phyloP scores from a whole-genome alignment of 352 stramenopile genomes.

The Globisporangium abappressorium region DNA sequence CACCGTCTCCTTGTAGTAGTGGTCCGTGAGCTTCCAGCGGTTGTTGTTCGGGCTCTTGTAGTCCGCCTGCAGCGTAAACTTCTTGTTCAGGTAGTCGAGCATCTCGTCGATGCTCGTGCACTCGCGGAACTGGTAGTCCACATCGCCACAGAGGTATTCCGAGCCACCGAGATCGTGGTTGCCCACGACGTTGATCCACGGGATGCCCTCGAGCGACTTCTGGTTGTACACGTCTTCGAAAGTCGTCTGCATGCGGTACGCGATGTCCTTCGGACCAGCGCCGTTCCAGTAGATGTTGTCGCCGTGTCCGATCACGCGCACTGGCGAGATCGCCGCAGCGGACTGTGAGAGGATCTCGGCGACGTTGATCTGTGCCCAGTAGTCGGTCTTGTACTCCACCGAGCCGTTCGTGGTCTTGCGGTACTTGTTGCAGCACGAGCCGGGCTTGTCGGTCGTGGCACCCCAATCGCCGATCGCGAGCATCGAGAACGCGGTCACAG shows the following conservation, averaged over 20 bases:
- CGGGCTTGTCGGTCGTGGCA: constrained; percentile 81
- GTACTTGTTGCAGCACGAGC: constrained; percentile 89
- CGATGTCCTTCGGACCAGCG: constrained; percentile 67
- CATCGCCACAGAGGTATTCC: constrained; percentile 82
- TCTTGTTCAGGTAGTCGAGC: constrained; percentile 80
- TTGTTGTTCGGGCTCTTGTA: constrained; percentile 82
- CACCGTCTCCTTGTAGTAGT: constrained; percentile 84
- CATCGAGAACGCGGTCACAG: constrained; percentile 63
- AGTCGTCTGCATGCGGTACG: constrained; percentile 79
- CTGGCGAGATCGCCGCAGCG: constrained; percentile 63
- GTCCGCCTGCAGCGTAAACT: constrained; percentile 73
- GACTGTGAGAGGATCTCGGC: constrained; percentile 74
- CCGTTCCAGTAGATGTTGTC: constrained; percentile 91
- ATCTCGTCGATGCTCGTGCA: constrained; percentile 70
- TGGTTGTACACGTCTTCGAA: constrained; percentile 88
- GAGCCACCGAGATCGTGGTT: constrained; percentile 88
- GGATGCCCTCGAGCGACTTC: constrained; percentile 60
- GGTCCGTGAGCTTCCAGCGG: constrained; percentile 77
- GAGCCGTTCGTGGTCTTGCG: constrained; percentile 74
- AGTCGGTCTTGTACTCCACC: constrained; percentile 86
- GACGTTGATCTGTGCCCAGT: constrained; percentile 84
- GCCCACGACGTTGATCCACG: constrained; percentile 85
- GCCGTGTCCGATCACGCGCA: constrained; percentile 73
- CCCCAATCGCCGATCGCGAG: constrained; percentile 87
- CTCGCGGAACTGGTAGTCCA: constrained; percentile 84